phyloP scores from a whole-genome alignment of 208 protist species.

The Trypanosoma melophagium region DNA sequence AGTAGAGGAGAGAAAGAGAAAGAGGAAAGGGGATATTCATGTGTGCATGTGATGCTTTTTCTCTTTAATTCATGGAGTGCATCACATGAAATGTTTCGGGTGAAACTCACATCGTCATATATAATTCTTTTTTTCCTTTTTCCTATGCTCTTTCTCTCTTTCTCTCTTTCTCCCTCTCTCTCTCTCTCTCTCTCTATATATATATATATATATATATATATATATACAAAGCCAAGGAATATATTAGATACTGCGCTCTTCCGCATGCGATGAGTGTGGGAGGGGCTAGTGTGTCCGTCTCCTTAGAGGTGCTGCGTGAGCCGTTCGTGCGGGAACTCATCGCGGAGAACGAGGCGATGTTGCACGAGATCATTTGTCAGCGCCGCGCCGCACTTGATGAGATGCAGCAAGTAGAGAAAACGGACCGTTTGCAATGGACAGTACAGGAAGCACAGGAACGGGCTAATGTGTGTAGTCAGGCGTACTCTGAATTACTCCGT shows the following conservation, averaged over 20 bases:
- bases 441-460: conserved; percentile 10
- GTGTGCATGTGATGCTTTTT: not conserved
- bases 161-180: not conserved
- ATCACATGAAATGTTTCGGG: not conserved
- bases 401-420: conserved; percentile 22
- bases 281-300: no score
- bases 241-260: not conserved
- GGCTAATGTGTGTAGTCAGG: not conserved
- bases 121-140: not conserved
- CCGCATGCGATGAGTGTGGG: conserved; percentile 1
- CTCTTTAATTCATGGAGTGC: not conserved
- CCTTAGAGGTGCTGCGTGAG: conserved; percentile 18
- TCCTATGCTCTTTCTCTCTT: not conserved
- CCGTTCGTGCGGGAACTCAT: conserved; percentile 54
- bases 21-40: not conserved
- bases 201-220: no score
- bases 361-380: conserved; percentile 36
- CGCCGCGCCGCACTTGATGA: conserved; percentile 1
- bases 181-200: not conserved
- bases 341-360: conserved; percentile 50
- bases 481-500: conserved; percentile 12
- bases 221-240: not conserved
- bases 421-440: conserved; percentile 11
- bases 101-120: no score
- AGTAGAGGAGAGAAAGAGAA: not conserved